Conservation (phyloP, 129 eudicot species). For the Gnaphalium uliginosum region DNA sequence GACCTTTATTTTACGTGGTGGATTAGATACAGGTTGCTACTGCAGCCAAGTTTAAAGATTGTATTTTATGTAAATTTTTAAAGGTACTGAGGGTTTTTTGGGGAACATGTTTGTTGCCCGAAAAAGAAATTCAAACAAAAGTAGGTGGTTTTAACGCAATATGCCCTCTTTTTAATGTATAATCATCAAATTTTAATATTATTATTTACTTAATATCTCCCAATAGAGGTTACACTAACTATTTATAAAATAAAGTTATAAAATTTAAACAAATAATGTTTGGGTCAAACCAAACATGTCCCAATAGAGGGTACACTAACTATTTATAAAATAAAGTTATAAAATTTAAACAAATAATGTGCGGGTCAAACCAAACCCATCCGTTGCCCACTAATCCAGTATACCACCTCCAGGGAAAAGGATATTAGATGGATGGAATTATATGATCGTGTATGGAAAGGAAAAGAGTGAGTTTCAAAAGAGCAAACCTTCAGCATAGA, state of each 20-base stretch:
- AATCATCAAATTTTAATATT: not conserved
- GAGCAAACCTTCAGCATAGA: conserved; percentile 70
- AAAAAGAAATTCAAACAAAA: not conserved
- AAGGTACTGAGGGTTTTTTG: too few species aligned
- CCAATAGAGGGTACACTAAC: not conserved
- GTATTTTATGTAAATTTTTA: not conserved
- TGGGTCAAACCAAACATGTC: too few species aligned
- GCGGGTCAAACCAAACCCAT: not conserved
- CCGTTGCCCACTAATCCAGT: not conserved
- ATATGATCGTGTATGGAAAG: not conserved
- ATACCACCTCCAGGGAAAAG: not conserved
- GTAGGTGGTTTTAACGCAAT: too few species aligned
- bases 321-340: not conserved
- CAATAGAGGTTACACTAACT: not conserved
- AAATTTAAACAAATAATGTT: not conserved
- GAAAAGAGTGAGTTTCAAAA: not conserved
- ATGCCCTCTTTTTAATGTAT: not conserved
- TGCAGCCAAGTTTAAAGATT: not conserved
- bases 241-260: not conserved
- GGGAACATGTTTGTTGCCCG: not conserved
- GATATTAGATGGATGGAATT: not conserved
- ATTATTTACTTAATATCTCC: not conserved
- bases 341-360: not conserved
- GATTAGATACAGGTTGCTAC: not conserved
- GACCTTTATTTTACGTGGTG: not conserved